A percentile compares a stretch with the other conserved stretches of the same genome.
Conservation (phyloP, 345 rosid genomes). For the Brassica rapa region DNA sequence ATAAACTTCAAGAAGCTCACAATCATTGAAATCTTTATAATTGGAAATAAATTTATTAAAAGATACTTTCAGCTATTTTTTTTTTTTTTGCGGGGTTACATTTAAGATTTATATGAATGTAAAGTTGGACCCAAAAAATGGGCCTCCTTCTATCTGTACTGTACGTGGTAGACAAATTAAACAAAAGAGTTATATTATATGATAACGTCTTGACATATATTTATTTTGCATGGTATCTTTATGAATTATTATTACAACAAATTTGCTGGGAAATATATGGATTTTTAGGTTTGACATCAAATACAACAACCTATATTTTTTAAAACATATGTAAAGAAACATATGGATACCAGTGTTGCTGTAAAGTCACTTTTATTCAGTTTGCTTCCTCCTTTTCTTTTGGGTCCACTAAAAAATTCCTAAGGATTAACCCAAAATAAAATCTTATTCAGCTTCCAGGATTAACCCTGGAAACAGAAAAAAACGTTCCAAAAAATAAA, state of each 20-base stretch:
- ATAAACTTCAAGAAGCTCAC: constrained; percentile 38
- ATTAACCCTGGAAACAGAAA: no score
- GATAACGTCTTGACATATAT: constrained; percentile 12
- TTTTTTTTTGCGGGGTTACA: constrained; percentile 33
- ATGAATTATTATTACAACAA: not conserved
- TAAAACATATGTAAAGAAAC: not conserved
- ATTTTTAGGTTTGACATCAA: not conserved
- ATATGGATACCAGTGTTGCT: constrained; percentile 18
- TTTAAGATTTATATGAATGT: constrained; percentile 28
- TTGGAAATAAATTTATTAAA: constrained; percentile 14
- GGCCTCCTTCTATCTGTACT: constrained; percentile 22
- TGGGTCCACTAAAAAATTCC: constrained; percentile 11
- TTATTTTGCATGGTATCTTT: not conserved
- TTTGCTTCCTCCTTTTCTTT: constrained; percentile 16
- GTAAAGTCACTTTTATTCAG: constrained; percentile 38
- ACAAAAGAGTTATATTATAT: constrained; percentile 1
- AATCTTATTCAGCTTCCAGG: not conserved
- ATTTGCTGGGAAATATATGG: not conserved
- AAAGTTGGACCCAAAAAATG: constrained; percentile 33
- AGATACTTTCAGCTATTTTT: constrained; percentile 28
- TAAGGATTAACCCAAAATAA: not conserved
- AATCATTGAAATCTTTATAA: constrained; percentile 29
- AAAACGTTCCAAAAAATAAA: not conserved
- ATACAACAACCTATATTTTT: not conserved
- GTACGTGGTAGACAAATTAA: constrained; percentile 6